phyloP scores from a whole-genome alignment of 148 eudicot genomes.

The Rhododendron henanense region DNA sequence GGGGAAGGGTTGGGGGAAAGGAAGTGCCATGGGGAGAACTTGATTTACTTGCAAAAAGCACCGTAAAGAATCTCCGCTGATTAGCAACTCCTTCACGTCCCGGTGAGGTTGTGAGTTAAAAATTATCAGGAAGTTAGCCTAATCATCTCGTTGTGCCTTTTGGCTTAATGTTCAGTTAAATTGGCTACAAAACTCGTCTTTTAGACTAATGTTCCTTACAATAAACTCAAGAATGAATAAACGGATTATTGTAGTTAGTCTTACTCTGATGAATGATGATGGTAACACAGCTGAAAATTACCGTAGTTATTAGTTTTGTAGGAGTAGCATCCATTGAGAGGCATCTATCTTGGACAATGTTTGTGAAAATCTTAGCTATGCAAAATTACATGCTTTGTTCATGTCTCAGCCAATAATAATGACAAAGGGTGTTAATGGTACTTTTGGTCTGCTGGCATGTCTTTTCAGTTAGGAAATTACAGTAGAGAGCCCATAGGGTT shows the following conservation, averaged over 20 bases:
- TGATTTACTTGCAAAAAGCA: neutral
- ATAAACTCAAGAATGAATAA: too few species aligned
- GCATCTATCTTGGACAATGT: neutral
- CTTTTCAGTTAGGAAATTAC: neutral
- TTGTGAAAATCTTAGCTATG: neutral
- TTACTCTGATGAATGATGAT: too few species aligned
- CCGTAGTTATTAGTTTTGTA: neutral
- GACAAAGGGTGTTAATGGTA: neutral
- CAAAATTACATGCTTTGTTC: neutral
- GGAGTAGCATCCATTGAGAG: neutral
- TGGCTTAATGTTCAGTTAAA: too few species aligned
- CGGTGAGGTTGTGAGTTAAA: too few species aligned
- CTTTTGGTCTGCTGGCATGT: neutral
- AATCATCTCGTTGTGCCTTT: too few species aligned
- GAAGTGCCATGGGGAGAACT: neutral
- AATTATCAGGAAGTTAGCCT: too few species aligned
- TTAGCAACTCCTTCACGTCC: too few species aligned
- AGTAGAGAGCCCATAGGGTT: neutral
- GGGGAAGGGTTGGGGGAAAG: neutral
- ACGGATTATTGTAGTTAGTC: too few species aligned
- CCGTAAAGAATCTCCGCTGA: too few species aligned
- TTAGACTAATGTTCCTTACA: neutral
- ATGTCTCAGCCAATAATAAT: neutral
- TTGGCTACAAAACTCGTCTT: too few species aligned
- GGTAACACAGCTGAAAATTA: neutral